Evolutionary conservation across 2,329 filamentous ascomycete genomes (phyloP).

Genomic region (Apiospora phragmitis): DNA sequence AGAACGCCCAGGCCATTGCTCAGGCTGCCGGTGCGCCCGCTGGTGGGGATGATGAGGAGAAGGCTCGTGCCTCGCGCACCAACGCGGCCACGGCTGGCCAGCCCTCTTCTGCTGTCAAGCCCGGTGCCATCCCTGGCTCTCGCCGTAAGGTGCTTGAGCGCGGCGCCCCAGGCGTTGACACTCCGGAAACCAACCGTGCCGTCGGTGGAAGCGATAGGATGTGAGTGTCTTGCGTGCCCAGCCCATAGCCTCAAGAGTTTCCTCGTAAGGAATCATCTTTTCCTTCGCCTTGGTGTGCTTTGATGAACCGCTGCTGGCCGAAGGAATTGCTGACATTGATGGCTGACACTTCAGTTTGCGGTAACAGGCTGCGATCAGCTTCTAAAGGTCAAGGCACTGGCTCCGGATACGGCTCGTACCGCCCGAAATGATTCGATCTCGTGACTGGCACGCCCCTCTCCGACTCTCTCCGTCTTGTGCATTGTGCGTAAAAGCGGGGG

Average conservation of each 20-base stretch:
- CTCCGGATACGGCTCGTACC: slow-evolving; percentile 43
- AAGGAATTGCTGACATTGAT: slow-evolving; percentile 72
- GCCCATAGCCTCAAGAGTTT: slow-evolving; percentile 55
- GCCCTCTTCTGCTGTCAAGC: slow-evolving; percentile 65
- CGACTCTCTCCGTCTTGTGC: slow-evolving; percentile 17
- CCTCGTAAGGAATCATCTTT: slow-evolving; percentile 86
- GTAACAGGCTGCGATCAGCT: slow-evolving; percentile 84
- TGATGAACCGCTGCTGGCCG: slow-evolving; percentile 66
- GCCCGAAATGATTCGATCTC: slow-evolving; percentile 42
- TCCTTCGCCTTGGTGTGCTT: slow-evolving; percentile 81
- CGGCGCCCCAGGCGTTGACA: slow-evolving; percentile 61
- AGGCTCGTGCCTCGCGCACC: slow-evolving; percentile 68
- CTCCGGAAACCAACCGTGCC: slow-evolving; percentile 72
- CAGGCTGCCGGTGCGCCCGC: slow-evolving; percentile 70
- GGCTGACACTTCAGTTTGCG: slow-evolving; percentile 81
- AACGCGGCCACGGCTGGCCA: slow-evolving; percentile 65
- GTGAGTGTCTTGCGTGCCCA: slow-evolving; percentile 74
- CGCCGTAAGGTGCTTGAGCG: slow-evolving; percentile 84
- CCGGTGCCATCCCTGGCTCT: slow-evolving; percentile 72
- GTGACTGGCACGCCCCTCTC: slow-evolving; percentile 6
- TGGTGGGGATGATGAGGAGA: slow-evolving; percentile 74
- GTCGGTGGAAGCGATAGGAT: slow-evolving; percentile 87
- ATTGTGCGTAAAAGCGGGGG: slow-evolving; percentile 18
- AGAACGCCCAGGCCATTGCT: slow-evolving; percentile 94
- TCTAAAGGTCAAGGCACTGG: slow-evolving; percentile 61